Conservation (phyloP, 2,329 filamentous ascomycete species). For the Stromatinia cepivora region DNA sequence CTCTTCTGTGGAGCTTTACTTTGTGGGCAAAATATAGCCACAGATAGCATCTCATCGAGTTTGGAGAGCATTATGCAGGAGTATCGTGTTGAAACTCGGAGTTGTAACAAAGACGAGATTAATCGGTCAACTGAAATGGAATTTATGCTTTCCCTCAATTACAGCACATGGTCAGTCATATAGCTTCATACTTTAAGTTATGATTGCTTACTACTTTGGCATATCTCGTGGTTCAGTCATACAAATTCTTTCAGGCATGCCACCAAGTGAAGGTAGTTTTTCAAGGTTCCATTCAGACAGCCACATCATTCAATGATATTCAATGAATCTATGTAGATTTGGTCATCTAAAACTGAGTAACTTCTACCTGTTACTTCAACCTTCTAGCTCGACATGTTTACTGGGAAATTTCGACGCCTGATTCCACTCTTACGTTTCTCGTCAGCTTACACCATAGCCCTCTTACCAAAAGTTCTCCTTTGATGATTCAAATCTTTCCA, state of each 20-base stretch:
- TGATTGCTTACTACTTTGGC: neutral
- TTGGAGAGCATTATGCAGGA: neutral
- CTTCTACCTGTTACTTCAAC: neutral
- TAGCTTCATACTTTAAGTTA: neutral
- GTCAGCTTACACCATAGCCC: neutral
- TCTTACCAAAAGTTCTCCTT: no score
- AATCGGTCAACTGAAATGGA: no score
- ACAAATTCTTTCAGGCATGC: neutral
- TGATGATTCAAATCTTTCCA: neutral
- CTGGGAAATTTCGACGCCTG: neutral
- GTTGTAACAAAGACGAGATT: neutral
- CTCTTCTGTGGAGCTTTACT: constrained; percentile 10
- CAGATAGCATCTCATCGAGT: constrained; percentile 1
- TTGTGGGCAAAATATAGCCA: constrained; percentile 18
- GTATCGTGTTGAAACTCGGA: neutral
- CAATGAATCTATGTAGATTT: neutral
- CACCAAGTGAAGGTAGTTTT: neutral
- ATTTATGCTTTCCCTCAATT: neutral
- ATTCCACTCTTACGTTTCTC: neutral
- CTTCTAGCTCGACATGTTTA: neutral
- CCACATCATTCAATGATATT: neutral
- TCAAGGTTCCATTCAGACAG: neutral
- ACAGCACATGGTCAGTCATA: neutral
- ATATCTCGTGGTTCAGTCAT: neutral
- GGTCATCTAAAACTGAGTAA: neutral